A percentile compares a stretch with the other conserved stretches of the same genome.
These are phyloP conservation scores for Rubus idaeus DNA, from an alignment of 306 rosid species.

Conservation along the genomic window DNA sequence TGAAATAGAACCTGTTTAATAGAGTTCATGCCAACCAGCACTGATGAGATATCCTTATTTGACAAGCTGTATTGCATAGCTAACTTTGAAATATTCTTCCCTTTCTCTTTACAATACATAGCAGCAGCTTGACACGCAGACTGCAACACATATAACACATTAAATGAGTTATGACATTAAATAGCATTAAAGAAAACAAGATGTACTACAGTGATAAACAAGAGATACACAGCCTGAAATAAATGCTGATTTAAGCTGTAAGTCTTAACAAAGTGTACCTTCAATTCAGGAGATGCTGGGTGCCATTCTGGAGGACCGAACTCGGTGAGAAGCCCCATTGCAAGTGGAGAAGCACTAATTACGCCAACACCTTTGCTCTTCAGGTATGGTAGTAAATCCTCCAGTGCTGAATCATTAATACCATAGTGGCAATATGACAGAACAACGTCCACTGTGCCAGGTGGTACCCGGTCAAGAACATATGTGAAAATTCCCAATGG, in stretches of 20 bases:
- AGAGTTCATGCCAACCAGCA: slow-evolving; percentile 89
- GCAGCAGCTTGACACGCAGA: slow-evolving; percentile 84
- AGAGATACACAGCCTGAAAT: neutral
- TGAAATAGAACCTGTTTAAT: slow-evolving; percentile 56
- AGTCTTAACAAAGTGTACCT: slow-evolving; percentile 39
- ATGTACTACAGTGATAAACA: neutral
- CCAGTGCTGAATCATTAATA: slow-evolving; percentile 75
- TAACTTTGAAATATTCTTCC: slow-evolving; percentile 81
- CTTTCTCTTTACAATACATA: slow-evolving; percentile 60
- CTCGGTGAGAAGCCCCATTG: slow-evolving; percentile 96
- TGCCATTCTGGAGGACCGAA: slow-evolving; percentile 95
- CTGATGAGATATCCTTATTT: slow-evolving; percentile 80
- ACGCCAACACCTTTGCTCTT: slow-evolving; percentile 86
- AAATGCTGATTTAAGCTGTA: neutral
- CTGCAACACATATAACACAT: slow-evolving; percentile 41
- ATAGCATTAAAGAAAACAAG: neutral
- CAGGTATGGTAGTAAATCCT: slow-evolving; percentile 74
- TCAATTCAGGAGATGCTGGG: slow-evolving; percentile 80
- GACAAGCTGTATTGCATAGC: slow-evolving; percentile 93
- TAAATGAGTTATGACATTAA: slow-evolving; percentile 19
- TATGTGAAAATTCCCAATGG: slow-evolving; percentile 70
- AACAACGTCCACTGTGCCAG: slow-evolving; percentile 73
- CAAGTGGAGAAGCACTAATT: slow-evolving; percentile 82
- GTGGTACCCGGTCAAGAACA: slow-evolving; percentile 82
- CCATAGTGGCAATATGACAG: slow-evolving; percentile 82